Conservation (phyloP, 2,329 filamentous ascomycete species). For the Aureobasidium melanogenum region DNA sequence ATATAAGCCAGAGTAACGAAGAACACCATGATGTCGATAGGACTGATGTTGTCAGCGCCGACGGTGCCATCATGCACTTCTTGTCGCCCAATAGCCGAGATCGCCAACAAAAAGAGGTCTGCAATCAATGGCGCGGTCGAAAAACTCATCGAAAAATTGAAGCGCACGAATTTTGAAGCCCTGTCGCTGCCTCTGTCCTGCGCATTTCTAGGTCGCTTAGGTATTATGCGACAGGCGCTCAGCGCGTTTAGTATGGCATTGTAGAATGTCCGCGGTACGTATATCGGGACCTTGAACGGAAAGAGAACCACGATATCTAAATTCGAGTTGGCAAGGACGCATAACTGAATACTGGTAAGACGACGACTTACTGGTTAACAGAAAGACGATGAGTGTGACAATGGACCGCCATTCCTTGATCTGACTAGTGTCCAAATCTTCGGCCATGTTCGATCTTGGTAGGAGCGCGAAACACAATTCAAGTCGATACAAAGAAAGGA, state of each 20-base stretch:
- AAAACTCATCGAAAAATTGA: constrained; percentile 59
- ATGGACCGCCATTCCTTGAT: constrained; percentile 63
- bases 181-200: constrained; percentile 17
- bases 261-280: constrained; percentile 44
- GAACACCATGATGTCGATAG: constrained; percentile 66
- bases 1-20: constrained; percentile 68
- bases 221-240: constrained; percentile 45
- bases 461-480: not conserved
- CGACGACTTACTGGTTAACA: constrained; percentile 55
- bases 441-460: constrained; percentile 19
- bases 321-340: not conserved
- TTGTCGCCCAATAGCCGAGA: constrained; percentile 54
- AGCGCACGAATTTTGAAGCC: constrained; percentile 37
- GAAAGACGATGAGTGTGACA: constrained; percentile 59
- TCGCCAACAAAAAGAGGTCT: constrained; percentile 62
- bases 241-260: constrained; percentile 38
- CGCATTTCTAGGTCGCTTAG: constrained; percentile 23
- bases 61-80: constrained; percentile 63
- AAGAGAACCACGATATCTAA: constrained; percentile 61
- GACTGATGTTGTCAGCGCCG: constrained; percentile 56
- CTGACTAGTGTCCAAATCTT: constrained; percentile 40
- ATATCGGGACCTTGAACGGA: constrained; percentile 57
- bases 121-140: constrained; percentile 62
- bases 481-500: not conserved
- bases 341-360: not conserved